A percentile compares a stretch with the other conserved stretches of the same genome.
phyloP scores from a whole-genome alignment of 2,329 filamentous ascomycete species.

The Trichoderma guizhouense region DNA sequence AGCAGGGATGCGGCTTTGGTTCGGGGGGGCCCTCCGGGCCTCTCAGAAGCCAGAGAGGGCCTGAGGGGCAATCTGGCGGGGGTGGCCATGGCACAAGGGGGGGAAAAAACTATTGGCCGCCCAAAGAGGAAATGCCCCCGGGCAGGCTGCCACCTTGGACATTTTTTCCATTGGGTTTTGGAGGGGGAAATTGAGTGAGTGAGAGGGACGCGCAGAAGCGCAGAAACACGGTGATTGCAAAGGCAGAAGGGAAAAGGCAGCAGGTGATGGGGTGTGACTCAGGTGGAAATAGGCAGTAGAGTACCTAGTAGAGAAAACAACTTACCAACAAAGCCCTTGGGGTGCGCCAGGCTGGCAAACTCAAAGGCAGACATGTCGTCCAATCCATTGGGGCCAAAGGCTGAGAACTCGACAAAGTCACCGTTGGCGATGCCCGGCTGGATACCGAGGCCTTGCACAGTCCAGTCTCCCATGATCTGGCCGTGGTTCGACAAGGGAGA shows the following conservation, averaged over 20 bases:
- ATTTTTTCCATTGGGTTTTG: background rate
- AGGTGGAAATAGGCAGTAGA: constrained; percentile 12
- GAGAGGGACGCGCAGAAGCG: background rate
- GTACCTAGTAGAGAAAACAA: constrained; percentile 24
- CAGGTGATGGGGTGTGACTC: background rate
- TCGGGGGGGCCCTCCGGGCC: background rate
- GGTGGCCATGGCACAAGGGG: background rate
- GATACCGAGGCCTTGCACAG: constrained; percentile 52
- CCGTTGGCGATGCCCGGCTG: constrained; percentile 62
- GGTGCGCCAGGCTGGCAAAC: constrained; percentile 34
- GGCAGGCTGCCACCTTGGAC: background rate
- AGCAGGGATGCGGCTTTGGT: constrained; percentile 4
- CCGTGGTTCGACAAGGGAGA: constrained; percentile 63
- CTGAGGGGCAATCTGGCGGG: constrained; percentile 21
- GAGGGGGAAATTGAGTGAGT: background rate
- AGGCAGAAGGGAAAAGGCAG: background rate
- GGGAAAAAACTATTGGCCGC: background rate
- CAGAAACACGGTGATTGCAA: background rate
- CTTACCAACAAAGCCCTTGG: constrained; percentile 58
- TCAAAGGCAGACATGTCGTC: constrained; percentile 50
- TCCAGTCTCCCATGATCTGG: constrained; percentile 59
- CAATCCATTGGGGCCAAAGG: constrained; percentile 45
- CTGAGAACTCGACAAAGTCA: constrained; percentile 56
- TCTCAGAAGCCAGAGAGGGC: constrained; percentile 19
- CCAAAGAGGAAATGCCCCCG: constrained; percentile 9